Evolutionary conservation across 148 eudicot genomes (phyloP).

Genomic region (Hydrangea macrophylla): DNA sequence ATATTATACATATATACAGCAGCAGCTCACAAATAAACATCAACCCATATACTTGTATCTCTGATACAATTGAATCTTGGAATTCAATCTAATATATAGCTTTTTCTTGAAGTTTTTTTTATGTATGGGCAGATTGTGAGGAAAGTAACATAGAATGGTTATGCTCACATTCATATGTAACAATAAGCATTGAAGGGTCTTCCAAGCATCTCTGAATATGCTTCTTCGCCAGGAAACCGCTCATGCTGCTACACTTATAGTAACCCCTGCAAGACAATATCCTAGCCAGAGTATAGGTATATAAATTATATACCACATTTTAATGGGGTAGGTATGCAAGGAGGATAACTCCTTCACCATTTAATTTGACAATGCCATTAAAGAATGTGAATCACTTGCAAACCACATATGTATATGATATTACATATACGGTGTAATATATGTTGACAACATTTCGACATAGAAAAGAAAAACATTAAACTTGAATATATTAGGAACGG

Average conservation of each 20-base stretch:
- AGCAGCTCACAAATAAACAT: background rate
- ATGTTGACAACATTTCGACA: too few species aligned
- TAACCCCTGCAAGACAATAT: conserved; percentile 35
- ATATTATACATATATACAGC: conserved; percentile 1
- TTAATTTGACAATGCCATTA: too few species aligned
- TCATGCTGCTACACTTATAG: conserved; percentile 60
- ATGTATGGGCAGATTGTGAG: conserved; percentile 39
- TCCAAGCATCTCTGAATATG: conserved; percentile 58
- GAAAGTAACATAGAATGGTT: conserved; percentile 38
- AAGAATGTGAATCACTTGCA: too few species aligned
- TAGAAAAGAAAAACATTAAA: too few species aligned
- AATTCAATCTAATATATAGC: background rate
- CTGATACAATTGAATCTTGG: background rate
- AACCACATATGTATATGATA: too few species aligned
- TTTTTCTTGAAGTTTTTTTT: conserved; percentile 6
- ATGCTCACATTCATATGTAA: conserved; percentile 57
- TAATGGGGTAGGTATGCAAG: too few species aligned
- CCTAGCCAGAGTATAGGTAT: background rate
- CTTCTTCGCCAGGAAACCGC: conserved; percentile 68
- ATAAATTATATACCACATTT: too few species aligned
- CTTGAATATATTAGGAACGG: too few species aligned
- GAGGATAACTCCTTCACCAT: too few species aligned
- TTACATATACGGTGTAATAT: too few species aligned
- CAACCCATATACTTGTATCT: background rate
- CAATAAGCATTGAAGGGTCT: conserved; percentile 53